A percentile compares a stretch with the other conserved stretches of the same genome.
Evolutionary conservation across 2,329 filamentous ascomycete species (phyloP).

Genomic region (Fusarium pseudonygamai): DNA sequence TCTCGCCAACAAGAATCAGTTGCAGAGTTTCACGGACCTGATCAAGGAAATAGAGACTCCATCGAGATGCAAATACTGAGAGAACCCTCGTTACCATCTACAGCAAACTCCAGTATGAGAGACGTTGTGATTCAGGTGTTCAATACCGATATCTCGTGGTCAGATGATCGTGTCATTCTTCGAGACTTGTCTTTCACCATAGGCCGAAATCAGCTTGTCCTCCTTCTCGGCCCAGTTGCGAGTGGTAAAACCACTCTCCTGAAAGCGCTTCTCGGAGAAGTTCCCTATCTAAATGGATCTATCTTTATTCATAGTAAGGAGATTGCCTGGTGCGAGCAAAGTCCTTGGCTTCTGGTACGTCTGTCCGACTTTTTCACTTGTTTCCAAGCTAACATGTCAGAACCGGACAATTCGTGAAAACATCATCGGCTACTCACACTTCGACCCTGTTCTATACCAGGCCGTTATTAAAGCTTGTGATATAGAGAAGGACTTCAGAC

Average conservation of each 20-base stretch:
- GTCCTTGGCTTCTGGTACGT: constrained; percentile 47
- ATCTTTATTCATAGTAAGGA: constrained; percentile 18
- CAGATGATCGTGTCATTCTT: constrained; percentile 42
- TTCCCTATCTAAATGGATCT: constrained; percentile 32
- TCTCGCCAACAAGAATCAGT: constrained; percentile 17
- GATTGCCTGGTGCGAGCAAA: constrained; percentile 48
- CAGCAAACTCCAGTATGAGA: too few relatives aligned
- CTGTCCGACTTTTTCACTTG: too few relatives aligned
- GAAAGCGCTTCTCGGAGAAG: constrained; percentile 51
- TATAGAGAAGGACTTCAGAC: constrained; percentile 46
- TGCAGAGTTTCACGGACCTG: background rate
- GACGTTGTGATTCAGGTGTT: constrained; percentile 18
- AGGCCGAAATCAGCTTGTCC: constrained; percentile 45
- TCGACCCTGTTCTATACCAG: constrained; percentile 41
- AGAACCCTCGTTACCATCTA: background rate
- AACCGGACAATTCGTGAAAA: constrained; percentile 50
- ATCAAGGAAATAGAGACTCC: background rate
- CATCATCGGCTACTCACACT: constrained; percentile 45
- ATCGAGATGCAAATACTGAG: constrained; percentile 13
- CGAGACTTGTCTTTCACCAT: constrained; percentile 48
- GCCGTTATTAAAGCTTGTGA: constrained; percentile 43
- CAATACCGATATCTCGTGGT: constrained; percentile 50
- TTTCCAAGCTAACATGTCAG: constrained; percentile 12
- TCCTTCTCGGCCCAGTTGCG: constrained; percentile 55
- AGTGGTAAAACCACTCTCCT: constrained; percentile 57